phyloP scores from a whole-genome alignment of 306 rosid species.

The Sindora glabra region DNA sequence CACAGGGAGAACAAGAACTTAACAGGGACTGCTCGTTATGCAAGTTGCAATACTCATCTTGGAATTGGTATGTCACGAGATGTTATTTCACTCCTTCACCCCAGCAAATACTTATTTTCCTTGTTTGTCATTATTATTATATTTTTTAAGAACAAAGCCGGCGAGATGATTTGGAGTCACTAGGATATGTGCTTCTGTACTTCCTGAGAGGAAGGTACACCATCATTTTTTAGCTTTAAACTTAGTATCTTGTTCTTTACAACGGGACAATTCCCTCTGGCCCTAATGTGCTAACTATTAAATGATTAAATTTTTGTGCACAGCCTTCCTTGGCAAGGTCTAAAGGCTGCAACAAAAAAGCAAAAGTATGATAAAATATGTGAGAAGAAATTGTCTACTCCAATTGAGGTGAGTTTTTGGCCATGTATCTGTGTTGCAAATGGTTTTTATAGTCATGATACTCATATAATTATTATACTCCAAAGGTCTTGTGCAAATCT shows the following conservation, averaged over 20 bases:
- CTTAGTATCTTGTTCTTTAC: too few relatives aligned
- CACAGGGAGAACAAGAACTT: slow-evolving; percentile 83
- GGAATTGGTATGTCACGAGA: slow-evolving; percentile 73
- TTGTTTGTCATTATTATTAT: slow-evolving; percentile 17
- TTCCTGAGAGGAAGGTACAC: slow-evolving; percentile 91
- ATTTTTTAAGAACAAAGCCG: slow-evolving; percentile 89
- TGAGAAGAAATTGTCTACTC: slow-evolving; percentile 92
- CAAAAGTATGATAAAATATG: slow-evolving; percentile 96
- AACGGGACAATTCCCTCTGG: too few relatives aligned
- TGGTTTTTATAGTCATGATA: neutral
- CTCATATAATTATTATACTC: slow-evolving; percentile 20
- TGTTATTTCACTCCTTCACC: neutral
- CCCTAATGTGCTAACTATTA: too few relatives aligned
- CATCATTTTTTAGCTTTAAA: too few relatives aligned
- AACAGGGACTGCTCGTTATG: slow-evolving; percentile 96
- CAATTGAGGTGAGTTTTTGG: slow-evolving; percentile 69
- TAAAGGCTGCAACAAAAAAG: slow-evolving; percentile 96
- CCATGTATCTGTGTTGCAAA: neutral
- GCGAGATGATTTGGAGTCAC: slow-evolving; percentile 96
- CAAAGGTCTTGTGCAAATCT: slow-evolving; percentile 82
- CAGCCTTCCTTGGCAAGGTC: slow-evolving; percentile 99
- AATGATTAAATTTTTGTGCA: slow-evolving; percentile 21
- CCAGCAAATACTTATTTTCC: neutral
- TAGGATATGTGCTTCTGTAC: slow-evolving; percentile 94
- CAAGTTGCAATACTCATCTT: slow-evolving; percentile 98